A percentile compares a stretch with the other conserved stretches of the same genome.
Conservation (phyloP, 106 monocot genomes). For the Chionographis japonica region DNA sequence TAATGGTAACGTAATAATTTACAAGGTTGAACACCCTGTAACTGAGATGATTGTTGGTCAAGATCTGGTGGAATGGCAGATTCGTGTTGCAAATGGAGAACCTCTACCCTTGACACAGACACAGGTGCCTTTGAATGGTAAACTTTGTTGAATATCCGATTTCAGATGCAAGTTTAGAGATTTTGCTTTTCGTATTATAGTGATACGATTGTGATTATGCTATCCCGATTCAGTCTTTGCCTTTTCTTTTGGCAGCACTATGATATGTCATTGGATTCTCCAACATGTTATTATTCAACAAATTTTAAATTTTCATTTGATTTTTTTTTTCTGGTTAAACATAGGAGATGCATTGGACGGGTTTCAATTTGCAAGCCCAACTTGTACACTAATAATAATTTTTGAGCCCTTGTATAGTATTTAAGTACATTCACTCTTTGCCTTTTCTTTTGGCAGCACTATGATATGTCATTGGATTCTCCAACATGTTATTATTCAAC, state of each 20-base stretch:
- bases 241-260: background rate
- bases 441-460: background rate
- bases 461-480: background rate
- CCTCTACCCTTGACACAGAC: conserved; percentile 79
- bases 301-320: too few relatives aligned
- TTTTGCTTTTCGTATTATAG: background rate
- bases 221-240: background rate
- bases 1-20: conserved; percentile 3
- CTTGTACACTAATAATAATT: too few relatives aligned
- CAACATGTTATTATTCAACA: too few relatives aligned
- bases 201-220: background rate
- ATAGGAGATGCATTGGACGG: too few relatives aligned
- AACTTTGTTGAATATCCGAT: conserved; percentile 3
- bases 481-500: too few relatives aligned
- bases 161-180: background rate
- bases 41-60: conserved; percentile 99
- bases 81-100: conserved; percentile 98
- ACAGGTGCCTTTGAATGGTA: conserved; percentile 85
- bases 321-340: too few relatives aligned
- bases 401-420: too few relatives aligned
- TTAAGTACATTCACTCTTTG: background rate
- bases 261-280: background rate
- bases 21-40: conserved; percentile 98
- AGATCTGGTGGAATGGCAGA: conserved; percentile 99
- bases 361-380: too few relatives aligned